Percentiles rank a stretch among this genome's conserved stretches.
Conservation (phyloP, 345 rosid genomes). For the Salix exigua region DNA sequence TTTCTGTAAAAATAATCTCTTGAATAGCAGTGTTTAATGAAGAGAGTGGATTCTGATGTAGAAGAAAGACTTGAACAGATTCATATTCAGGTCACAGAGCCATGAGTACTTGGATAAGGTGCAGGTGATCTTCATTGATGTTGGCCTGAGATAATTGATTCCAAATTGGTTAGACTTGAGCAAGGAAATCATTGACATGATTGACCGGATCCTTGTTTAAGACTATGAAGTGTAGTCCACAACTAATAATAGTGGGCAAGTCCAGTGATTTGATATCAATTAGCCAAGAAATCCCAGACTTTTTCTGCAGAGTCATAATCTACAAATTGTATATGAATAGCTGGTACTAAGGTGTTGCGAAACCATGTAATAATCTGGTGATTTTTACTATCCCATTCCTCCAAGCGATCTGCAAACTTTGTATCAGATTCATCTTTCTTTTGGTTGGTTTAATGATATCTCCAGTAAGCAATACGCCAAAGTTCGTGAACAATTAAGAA, state of each 20-base stretch:
- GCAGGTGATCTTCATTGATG: background rate
- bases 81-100: background rate
- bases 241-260: constrained; percentile 3
- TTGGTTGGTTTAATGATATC: too few relatives aligned
- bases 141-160: background rate
- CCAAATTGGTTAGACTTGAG: background rate
- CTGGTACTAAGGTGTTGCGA: background rate
- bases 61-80: background rate
- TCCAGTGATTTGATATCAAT: background rate
- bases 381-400: constrained; percentile 7
- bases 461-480: too few relatives aligned
- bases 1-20: constrained; percentile 2
- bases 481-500: background rate
- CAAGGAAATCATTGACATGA: background rate
- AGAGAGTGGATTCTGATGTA: background rate
- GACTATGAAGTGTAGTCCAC: background rate
- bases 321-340: background rate
- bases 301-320: background rate
- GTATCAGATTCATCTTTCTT: background rate
- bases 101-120: background rate
- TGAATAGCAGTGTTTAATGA: background rate
- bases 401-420: background rate
- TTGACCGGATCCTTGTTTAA: background rate
- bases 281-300: background rate
- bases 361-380: constrained; percentile 1